Evolutionary conservation across 1,284 basidiomycete species (phyloP), one percentile per base, ranked within the genome.

Genomic region (Trichosporon ovoides): DNA sequence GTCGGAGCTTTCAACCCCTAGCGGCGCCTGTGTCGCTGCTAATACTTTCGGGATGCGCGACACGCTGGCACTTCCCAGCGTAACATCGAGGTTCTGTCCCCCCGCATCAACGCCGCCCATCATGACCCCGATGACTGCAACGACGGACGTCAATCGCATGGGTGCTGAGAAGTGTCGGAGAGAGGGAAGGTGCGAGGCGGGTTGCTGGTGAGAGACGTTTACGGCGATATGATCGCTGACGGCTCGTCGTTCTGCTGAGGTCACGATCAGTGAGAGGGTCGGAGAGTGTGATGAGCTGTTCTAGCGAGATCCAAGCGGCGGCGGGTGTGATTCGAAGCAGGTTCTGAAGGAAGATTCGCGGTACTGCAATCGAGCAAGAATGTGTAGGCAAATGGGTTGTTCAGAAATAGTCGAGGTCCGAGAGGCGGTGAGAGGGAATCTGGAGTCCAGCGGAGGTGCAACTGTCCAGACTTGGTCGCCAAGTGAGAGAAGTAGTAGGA

Each of bases 1-100:
- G 43, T 48, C 43, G 43, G 43, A 48, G 43, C 43, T 24, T 11
- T 31, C 43, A 28, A 48, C 43, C 43, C 43, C 43, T 48, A 48
- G 28, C 43, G 43, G 43, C 24, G 43, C 43, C 28, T 48, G 43
- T 16, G 43, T 48, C 24, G 43, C 43, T 14, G 43, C 43, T 9
- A 48, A 24, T 14, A 48, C 43, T 13, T 31, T 13, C 22, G 43
- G 43, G 14, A 22, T 22, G 28, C 28, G 24, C 11, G 43, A 28
- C 43, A 22, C n/a, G 22, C 43, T 48, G 43, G 22, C 22, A 28
- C 7, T 19, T 10, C 16, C 13, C 35, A 37, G 5, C 6, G 4
- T 31, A 9, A 48, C 22, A 14, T 31, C 24, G 19, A n/a, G 16
- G 18, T 24, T 22, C 28, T 48, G 43, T 16, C 24, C 43, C 5